A percentile compares a stretch with the other conserved stretches of the same genome.
phyloP scores from a whole-genome alignment of 306 rosid genomes.

The Abrus pulchellus region DNA sequence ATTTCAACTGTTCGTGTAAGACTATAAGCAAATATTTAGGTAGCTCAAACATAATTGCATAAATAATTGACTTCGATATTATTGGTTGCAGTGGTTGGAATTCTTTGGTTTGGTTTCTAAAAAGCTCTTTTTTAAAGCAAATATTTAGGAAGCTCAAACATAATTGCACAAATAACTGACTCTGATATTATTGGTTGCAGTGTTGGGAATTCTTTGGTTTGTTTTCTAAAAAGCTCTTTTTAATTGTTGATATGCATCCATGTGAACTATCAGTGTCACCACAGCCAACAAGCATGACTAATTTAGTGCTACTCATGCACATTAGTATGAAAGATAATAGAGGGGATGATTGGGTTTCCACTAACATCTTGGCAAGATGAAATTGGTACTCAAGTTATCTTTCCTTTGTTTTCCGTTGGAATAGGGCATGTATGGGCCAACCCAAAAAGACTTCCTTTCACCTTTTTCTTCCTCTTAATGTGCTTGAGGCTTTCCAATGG shows the following conservation, averaged over 20 bases:
- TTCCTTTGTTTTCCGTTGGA: neutral
- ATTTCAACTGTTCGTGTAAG: slow-evolving; percentile 1
- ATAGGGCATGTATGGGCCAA: too few species aligned
- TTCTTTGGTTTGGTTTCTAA: too few species aligned
- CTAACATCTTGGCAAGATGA: neutral
- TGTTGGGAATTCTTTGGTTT: slow-evolving; percentile 17
- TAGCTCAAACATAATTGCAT: too few species aligned
- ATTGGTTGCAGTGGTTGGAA: too few species aligned
- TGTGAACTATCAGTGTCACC: slow-evolving; percentile 6
- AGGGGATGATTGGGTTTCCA: slow-evolving; percentile 2
- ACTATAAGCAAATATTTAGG: neutral
- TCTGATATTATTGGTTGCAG: neutral
- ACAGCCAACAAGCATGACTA: neutral
- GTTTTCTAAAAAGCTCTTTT: slow-evolving; percentile 1
- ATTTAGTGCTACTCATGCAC: slow-evolving; percentile 14
- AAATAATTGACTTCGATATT: too few species aligned
- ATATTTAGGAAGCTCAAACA: slow-evolving; percentile 25
- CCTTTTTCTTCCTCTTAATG: too few species aligned
- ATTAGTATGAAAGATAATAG: neutral
- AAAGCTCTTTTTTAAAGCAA: neutral
- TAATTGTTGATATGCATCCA: slow-evolving; percentile 6
- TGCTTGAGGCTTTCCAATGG: too few species aligned
- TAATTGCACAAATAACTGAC: slow-evolving; percentile 13
- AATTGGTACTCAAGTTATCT: neutral
- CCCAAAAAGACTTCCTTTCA: too few species aligned